Evolutionary conservation across 148 eudicot genomes (phyloP), one percentile per base, ranked within the genome.

Genomic region (Linanthus parryae): DNA sequence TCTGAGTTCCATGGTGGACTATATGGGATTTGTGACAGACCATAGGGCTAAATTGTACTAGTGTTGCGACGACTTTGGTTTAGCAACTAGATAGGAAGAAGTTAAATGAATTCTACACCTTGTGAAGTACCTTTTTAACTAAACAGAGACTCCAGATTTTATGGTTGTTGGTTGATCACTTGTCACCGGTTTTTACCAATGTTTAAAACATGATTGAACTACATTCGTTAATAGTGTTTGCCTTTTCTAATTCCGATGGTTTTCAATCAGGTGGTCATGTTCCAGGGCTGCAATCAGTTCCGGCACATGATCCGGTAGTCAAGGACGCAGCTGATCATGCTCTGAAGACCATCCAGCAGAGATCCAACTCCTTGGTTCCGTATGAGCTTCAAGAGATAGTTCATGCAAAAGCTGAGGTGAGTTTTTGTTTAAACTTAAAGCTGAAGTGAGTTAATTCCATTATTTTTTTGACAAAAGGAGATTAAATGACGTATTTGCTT

Each of bases 291-390:
- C 75, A 63, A 61, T 71, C 83, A 30, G 98, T 91, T 50, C 81
- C 95, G 13, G 81, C 56, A n/a, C 76, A 83, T 59, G 98, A 91
- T 69, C 94, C 98, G 50, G 79, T 83, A 44, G 85, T 91, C 35
- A 84, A 79, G 63, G 88, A 81, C 71, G 96, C 98, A 24, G 98
- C 98, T 8, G 53, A 87, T 48, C 96, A 86, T 66, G 96, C 89
- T 52, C 56, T 91, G 7, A 70, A 79, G 69, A 73, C 77, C 47
- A 71, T 91, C 34, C 96, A 91, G 59, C 79, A 87, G 73, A 80
- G 90, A 53, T 86, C 98, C 46, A 91, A 91, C 72, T 86, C 95
- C 1, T 65, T 91, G 70, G 56, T 74, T 13, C 98, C 96, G 21
- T 87, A 77, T 57, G 84, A 76, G 57, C 87, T 91, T 31, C 78